These are phyloP conservation scores for Hygrophoropsis aurantiaca DNA, from an alignment of 768 basidiomycete genomes.

Conservation along the genomic window DNA sequence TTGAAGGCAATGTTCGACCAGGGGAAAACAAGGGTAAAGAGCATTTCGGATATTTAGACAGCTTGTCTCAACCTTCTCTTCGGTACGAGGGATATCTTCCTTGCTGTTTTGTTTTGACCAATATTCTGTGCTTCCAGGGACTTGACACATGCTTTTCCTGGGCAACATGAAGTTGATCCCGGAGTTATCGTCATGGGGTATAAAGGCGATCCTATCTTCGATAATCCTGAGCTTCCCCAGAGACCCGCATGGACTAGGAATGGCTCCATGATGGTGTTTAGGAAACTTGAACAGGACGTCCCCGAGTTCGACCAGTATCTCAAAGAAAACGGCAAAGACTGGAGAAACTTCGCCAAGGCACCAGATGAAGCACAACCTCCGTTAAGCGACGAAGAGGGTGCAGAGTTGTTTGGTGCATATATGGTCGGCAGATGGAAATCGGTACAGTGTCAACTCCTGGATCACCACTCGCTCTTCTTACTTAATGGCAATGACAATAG, in stretches of 20 bases:
- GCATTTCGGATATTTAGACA: conserved; percentile 56
- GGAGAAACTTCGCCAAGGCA: conserved; percentile 19
- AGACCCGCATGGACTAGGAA: conserved; percentile 47
- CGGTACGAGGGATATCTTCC: conserved; percentile 29
- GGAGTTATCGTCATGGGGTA: conserved; percentile 47
- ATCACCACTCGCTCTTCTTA: too few species aligned
- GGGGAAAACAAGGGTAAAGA: conserved; percentile 38
- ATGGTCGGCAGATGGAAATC: conserved; percentile 59
- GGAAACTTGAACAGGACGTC: conserved; percentile 51
- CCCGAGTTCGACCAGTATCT: conserved; percentile 53
- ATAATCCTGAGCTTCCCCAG: conserved; percentile 2
- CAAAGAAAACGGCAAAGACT: conserved; percentile 22
- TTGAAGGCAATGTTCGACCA: conserved; percentile 39
- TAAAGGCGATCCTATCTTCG: conserved; percentile 34
- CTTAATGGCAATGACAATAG: too few species aligned
- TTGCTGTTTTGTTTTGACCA: conserved; percentile 33
- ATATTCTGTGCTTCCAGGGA: conserved; percentile 9
- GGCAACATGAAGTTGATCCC: conserved; percentile 34
- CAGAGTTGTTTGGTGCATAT: conserved; percentile 51
- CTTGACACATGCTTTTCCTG: conserved; percentile 26
- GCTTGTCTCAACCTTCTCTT: conserved; percentile 48
- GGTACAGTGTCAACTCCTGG: too few species aligned
- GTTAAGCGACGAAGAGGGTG: conserved; percentile 38
- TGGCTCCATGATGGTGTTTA: conserved; percentile 53
- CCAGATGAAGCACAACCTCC: conserved; percentile 7